Evolutionary conservation across 345 rosid species (phyloP).

Genomic region (Corchorus olitorius): DNA sequence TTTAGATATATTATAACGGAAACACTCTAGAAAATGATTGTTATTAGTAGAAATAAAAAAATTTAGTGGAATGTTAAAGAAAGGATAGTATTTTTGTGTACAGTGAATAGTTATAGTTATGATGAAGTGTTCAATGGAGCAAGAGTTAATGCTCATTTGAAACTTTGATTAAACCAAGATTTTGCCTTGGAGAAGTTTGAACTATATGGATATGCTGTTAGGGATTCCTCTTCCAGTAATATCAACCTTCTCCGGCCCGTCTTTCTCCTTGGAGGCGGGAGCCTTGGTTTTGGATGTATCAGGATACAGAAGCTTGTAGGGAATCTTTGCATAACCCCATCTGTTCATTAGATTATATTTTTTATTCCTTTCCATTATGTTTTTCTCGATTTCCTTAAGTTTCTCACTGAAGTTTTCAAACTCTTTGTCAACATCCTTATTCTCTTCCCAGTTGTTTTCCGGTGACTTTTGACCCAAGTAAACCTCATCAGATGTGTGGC

Average conservation of each 20-base stretch:
- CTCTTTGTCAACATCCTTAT: constrained; percentile 32
- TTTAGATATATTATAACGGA: too few species aligned
- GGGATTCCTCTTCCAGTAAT: constrained; percentile 7
- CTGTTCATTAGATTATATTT: constrained; percentile 49
- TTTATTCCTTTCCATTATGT: constrained; percentile 44
- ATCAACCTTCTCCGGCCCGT: neutral
- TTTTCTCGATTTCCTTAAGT: constrained; percentile 42
- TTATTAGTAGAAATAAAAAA: neutral
- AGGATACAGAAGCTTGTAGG: constrained; percentile 51
- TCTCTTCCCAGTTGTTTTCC: constrained; percentile 37
- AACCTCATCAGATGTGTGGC: constrained; percentile 50
- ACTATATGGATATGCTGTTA: neutral
- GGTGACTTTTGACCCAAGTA: constrained; percentile 53
- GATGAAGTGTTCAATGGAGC: too few species aligned
- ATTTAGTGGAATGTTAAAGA: neutral
- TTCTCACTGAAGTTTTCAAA: constrained; percentile 38
- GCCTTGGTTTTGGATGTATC: constrained; percentile 23
- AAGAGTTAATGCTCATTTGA: too few species aligned
- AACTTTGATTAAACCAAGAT: neutral
- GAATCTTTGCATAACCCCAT: constrained; percentile 48
- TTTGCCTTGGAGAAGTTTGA: neutral
- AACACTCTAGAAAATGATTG: too few species aligned
- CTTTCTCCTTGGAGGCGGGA: neutral
- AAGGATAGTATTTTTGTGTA: too few species aligned
- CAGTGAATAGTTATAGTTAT: neutral